Evolutionary conservation across 2,329 filamentous ascomycete species (phyloP).

Genomic region (Colletotrichum cuscutae): DNA sequence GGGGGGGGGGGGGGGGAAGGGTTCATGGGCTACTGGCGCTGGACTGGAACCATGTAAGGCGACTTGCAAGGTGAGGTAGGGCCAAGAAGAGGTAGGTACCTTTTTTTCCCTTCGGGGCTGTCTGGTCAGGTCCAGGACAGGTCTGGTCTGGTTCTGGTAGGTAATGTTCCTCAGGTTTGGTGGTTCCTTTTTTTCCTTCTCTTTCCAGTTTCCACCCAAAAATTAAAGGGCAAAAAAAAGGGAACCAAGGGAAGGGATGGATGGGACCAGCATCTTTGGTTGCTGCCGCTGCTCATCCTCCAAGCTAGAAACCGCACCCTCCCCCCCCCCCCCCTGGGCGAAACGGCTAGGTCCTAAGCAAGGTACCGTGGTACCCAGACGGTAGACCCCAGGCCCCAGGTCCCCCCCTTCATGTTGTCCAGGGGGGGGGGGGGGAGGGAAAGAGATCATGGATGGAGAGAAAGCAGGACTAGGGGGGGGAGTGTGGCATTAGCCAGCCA

Average conservation of each 20-base stretch:
- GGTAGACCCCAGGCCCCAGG: conserved; percentile 3
- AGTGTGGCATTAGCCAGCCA: conserved; percentile 22
- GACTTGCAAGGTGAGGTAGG: background rate
- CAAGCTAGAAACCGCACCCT: conserved; percentile 23
- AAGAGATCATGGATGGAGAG: background rate
- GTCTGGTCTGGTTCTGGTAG: background rate
- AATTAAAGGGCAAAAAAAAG: conserved; percentile 33
- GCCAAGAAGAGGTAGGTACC: background rate
- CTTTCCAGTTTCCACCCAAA: conserved; percentile 29
- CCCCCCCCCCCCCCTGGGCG: conserved; percentile 8
- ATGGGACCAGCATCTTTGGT: background rate
- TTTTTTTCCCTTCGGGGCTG: background rate
- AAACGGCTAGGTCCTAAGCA: conserved; percentile 19
- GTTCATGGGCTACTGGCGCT: conserved; percentile 17
- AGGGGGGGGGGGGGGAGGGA: background rate
- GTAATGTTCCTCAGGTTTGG: conserved; percentile 33
- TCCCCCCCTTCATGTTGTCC: conserved; percentile 21
- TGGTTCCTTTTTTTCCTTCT: conserved; percentile 17
- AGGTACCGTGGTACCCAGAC: background rate
- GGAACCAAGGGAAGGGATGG: conserved; percentile 22
- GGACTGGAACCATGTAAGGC: conserved; percentile 9
- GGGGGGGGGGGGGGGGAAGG: conserved; percentile 32
- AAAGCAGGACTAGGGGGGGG: background rate
- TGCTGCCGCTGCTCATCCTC: conserved; percentile 1
- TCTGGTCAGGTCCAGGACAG: background rate